Conservation (phyloP, 306 rosid species). For the Sesbania bispinosa region DNA sequence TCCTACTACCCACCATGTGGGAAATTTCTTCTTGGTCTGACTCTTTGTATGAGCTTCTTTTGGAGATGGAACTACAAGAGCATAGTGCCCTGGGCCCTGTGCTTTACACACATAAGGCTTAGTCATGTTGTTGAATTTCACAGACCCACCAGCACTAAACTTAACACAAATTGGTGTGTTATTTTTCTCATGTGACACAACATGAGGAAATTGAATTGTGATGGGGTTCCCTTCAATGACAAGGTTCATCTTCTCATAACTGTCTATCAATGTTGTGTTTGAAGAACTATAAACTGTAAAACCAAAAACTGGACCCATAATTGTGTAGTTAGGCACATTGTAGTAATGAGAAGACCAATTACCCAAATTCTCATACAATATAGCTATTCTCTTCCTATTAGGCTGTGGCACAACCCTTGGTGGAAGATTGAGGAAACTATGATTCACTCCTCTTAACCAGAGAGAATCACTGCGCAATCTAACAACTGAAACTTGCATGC, state of each 20-base stretch:
- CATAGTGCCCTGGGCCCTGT: conserved; percentile 49
- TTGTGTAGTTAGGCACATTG: conserved; percentile 52
- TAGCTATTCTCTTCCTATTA: conserved; percentile 41
- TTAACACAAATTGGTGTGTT: conserved; percentile 53
- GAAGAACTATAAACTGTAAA: conserved; percentile 57
- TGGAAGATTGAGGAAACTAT: conserved; percentile 50
- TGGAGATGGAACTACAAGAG: conserved; percentile 52
- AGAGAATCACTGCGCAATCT: conserved; percentile 49
- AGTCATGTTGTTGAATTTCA: conserved; percentile 50
- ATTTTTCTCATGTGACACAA: conserved; percentile 9
- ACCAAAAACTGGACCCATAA: conserved; percentile 79
- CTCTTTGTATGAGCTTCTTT: neutral
- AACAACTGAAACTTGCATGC: conserved; percentile 50
- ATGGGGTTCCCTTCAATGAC: conserved; percentile 41
- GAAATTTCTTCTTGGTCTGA: neutral
- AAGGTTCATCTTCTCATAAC: conserved; percentile 36
- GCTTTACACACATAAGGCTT: conserved; percentile 39
- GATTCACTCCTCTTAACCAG: conserved; percentile 53
- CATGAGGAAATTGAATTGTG: conserved; percentile 37
- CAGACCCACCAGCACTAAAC: conserved; percentile 44
- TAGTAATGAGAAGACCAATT: conserved; percentile 69
- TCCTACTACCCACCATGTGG: conserved; percentile 46
- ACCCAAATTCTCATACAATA: conserved; percentile 70
- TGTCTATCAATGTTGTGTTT: conserved; percentile 4
- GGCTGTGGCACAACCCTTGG: conserved; percentile 48